Evolutionary conservation across 225 moss, liverwort and hornwort genomes (phyloP), one percentile per base, ranked within the genome.

Genomic region (Lunularia cruciata): DNA sequence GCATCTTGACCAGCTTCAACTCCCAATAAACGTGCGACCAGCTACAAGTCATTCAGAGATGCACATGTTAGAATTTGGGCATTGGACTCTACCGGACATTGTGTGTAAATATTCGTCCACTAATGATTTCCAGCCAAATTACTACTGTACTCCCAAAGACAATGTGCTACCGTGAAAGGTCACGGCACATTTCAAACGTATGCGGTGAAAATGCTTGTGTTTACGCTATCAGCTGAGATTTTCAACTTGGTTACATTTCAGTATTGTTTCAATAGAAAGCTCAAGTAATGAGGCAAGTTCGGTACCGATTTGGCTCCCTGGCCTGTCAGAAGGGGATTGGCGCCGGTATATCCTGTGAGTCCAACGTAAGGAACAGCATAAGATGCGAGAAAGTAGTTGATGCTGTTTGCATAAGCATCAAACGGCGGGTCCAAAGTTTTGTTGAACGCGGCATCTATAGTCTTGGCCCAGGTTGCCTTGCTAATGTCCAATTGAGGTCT

Each of bases 311-410:
- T 92, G 0, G 82, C 78, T 35, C 81, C 87, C 8, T 5, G 20
- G 3, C 88, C 81, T 2, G 2, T 0, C 1, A 91, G 74, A 1
- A 60, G 7, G 0, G 87, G 86, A 30, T 19, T 48, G 0, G 94
- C 49, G 7, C 94, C 94, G 0, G 78, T 79, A 0, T 94, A 94
- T n/a, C 94, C 94, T 0, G 94, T 89, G 58, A 89, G 58, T 0
- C 94, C 94, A 0, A 94, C 94, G 10, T 94, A 94, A 2, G 94
- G 94, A 18, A 94, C 91, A 2, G 76, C 71, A 65, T 94, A 94
- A 0, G 83, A 71, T 1, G 87, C 89, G 35, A 94, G 83, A 3
- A 89, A 48, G 30, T 85, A 91, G 57, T 91, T 94, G 73, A 91
- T 55, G n/a, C 83, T 76, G 72, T 78, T 81, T 33, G 28, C 72